Evolutionary conservation across 495 filamentous ascomycete genomes (phyloP).

Genomic region (Neurospora sp.): DNA sequence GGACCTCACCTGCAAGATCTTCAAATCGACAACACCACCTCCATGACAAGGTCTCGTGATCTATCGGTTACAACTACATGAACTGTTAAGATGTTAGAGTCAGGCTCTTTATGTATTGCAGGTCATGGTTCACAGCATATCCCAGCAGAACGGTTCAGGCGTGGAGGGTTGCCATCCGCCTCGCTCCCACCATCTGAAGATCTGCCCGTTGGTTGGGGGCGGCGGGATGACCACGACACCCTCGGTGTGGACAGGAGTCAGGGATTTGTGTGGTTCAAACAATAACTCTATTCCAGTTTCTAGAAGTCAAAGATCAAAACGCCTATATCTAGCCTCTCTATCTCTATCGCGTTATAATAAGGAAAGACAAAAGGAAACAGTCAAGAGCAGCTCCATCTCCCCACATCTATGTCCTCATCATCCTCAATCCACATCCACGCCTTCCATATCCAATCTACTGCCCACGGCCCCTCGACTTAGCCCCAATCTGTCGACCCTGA

Average conservation of each 20-base stretch:
- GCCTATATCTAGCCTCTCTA: not conserved
- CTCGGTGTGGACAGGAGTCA: rapidly evolving
- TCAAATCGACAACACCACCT: not conserved
- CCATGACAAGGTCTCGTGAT: not conserved
- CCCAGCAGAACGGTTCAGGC: not conserved
- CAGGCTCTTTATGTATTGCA: not conserved
- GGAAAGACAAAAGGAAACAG: not conserved
- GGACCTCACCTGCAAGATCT: not conserved
- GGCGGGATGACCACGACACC: not conserved
- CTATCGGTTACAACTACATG: not conserved
- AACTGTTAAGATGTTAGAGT: not conserved
- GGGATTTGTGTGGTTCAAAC: not conserved
- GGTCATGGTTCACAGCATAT: not conserved
- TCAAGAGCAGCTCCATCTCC: not conserved
- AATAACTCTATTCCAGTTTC: not conserved
- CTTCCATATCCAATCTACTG: not conserved
- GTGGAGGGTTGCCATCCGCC: not conserved
- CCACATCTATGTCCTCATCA: not conserved
- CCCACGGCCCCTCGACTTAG: not conserved
- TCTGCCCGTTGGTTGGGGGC: not conserved
- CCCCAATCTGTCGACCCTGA: not conserved
- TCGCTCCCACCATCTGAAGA: not conserved
- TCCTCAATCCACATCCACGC: not conserved
- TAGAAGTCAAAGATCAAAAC: not conserved
- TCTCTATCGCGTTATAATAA: not conserved